phyloP scores from a whole-genome alignment of 2,329 filamentous ascomycete genomes.

The Plenodomus lindquistii region DNA sequence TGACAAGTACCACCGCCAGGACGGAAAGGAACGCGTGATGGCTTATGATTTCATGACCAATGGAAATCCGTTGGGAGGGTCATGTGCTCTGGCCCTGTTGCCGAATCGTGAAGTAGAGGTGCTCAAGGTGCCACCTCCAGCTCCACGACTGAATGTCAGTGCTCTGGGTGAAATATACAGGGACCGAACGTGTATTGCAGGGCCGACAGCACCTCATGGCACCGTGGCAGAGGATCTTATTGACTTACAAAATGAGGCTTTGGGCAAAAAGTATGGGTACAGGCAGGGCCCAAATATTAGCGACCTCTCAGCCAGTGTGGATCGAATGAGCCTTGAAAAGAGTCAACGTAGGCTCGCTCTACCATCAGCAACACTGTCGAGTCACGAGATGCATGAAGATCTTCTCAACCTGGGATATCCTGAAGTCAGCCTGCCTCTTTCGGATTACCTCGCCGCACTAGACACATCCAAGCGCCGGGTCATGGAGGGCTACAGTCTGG shows the following conservation, averaged over 20 bases:
- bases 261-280: constrained; percentile 29
- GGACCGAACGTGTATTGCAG: constrained; percentile 35
- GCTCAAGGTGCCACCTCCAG: constrained; percentile 51
- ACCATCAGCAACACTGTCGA: constrained; percentile 32
- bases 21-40: constrained; percentile 56
- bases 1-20: constrained; percentile 48
- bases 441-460: constrained; percentile 40
- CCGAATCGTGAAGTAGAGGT: constrained; percentile 57
- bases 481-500: constrained; percentile 59
- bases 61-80: constrained; percentile 49
- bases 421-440: constrained; percentile 33
- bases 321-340: constrained; percentile 39
- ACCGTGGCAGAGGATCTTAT: constrained; percentile 41
- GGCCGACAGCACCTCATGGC: constrained; percentile 33
- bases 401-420: constrained; percentile 43
- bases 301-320: constrained; percentile 31
- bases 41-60: constrained; percentile 65
- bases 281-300: constrained; percentile 11
- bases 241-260: constrained; percentile 34
- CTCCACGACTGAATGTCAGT: constrained; percentile 48
- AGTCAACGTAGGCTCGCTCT: constrained; percentile 35
- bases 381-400: constrained; percentile 43
- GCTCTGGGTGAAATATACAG: constrained; percentile 50
- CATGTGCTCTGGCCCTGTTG: constrained; percentile 58
- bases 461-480: constrained; percentile 57